These are phyloP conservation scores for Termitomyces sp. DNA, from an alignment of 768 basidiomycete genomes.

Conservation along the genomic window DNA sequence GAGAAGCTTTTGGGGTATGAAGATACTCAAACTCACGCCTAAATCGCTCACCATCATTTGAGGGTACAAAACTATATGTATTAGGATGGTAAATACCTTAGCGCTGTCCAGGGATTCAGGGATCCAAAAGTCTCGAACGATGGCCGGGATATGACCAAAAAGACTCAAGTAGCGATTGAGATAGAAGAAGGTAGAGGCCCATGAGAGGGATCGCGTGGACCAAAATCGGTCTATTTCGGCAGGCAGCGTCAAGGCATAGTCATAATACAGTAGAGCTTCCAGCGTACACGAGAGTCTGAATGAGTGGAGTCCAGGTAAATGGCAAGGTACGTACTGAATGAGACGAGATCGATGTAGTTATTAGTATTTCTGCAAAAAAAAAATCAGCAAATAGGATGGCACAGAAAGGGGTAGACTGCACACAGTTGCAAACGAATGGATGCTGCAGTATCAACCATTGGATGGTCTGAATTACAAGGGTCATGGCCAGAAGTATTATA, in stretches of 20 bases:
- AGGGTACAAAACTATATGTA: too few relatives aligned
- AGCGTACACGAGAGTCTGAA: not conserved
- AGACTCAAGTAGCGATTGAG: too few relatives aligned
- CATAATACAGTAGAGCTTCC: not conserved
- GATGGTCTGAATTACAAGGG: not conserved
- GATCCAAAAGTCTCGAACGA: too few relatives aligned
- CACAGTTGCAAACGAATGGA: not conserved
- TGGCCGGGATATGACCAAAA: too few relatives aligned
- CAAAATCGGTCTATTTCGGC: too few relatives aligned
- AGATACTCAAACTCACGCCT: not conserved
- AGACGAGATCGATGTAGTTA: not conserved
- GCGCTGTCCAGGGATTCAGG: too few relatives aligned
- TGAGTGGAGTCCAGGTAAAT: not conserved
- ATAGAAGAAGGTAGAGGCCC: too few relatives aligned
- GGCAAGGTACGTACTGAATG: not conserved
- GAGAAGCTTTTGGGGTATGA: too few relatives aligned
- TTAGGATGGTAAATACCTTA: too few relatives aligned
- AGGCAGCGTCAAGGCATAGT: not conserved
- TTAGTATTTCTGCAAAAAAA: not conserved
- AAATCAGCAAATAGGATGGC: not conserved
- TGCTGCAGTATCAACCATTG: not conserved
- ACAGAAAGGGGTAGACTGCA: not conserved
- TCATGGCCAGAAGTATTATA: not conserved
- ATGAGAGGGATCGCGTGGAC: too few relatives aligned
- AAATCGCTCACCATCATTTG: not conserved